These are phyloP conservation scores for Beauveria brongniartii DNA, from an alignment of 2,329 filamentous ascomycete species.

Conservation along the genomic window DNA sequence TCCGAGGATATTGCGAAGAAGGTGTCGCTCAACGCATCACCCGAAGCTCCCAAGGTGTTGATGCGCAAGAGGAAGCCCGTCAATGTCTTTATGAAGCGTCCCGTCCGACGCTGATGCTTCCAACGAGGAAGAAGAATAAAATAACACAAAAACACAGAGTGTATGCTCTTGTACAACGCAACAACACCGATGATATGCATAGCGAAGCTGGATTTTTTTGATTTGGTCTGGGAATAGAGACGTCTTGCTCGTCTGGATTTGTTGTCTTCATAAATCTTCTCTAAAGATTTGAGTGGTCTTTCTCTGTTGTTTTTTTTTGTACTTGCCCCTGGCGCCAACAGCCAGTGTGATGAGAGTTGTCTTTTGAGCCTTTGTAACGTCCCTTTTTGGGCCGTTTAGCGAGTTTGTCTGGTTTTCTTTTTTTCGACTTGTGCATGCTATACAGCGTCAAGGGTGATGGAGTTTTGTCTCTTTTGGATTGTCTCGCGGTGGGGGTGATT, in stretches of 20 bases:
- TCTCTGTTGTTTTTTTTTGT: background rate
- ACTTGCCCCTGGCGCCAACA: background rate
- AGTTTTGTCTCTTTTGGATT: background rate
- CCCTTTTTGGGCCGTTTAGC: background rate
- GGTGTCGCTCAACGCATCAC: slow-evolving; percentile 23
- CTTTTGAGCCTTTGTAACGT: background rate
- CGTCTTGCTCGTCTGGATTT: background rate
- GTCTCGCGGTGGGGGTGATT: background rate
- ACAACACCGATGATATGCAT: background rate
- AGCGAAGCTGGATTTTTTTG: background rate
- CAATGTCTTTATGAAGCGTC: slow-evolving; percentile 9
- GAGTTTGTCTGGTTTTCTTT: background rate
- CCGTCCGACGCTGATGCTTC: background rate
- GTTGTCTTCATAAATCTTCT: background rate
- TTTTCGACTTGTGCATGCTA: background rate
- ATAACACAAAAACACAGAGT: slow-evolving; percentile 9
- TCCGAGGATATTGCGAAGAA: background rate
- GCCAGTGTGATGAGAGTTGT: background rate
- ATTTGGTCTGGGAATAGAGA: background rate
- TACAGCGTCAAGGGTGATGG: background rate
- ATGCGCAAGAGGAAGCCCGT: slow-evolving; percentile 6
- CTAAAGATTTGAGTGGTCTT: background rate
- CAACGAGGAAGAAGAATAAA: background rate
- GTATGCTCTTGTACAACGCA: background rate
- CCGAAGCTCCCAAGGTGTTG: background rate